Base-by-base conservation (phyloP, 257 asterid species). In the Striga asiatica region DNA sequence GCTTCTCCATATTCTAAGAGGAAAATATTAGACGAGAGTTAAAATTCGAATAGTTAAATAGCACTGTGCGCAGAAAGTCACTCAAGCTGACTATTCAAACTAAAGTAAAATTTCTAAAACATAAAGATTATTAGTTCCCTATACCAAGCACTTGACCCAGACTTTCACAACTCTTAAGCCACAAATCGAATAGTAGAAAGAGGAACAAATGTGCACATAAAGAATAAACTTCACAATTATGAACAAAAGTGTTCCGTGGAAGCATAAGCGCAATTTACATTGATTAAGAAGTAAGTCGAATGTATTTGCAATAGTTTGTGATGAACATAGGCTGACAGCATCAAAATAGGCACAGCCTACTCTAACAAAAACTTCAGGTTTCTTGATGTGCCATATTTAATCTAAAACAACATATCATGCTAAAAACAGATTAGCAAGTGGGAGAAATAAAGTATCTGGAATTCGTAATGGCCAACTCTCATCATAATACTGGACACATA, bases 381-480 rank as follows among this genome's bases (percentile, higher is more conserved):
- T 56, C 20, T 32, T 12, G 9, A 16, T 6, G 37, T 55, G 27
- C 32, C 22, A 14, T 27, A 42, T 19, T 52, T 27, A 8, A 32
- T 7, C 27, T 20, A 41, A 7, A 20, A 62, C 29, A 21, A 5
- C n/a, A 43, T 19, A 7, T 54, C 38, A 38, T 56, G 20, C 31
- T 47, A 1, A 25, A n/a, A 56, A 20, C 23, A 56, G 47, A 56
- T 32, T 46, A 34, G 17, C 52, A 56, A 64, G 19, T 38, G 34
- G 14, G 28, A 25, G 6, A 51, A 16, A 16, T 10, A 18, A 29
- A 11, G 39, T 24, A 19, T 8, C 32, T 39, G 6, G 37, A 22
- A 32, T 28, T 45, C 37, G 32, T 17, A 59, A 46, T 29, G n/a
- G 47, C 22, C 17, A 11, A 50, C 17, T 50, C 52, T 17, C 21